Conservation (phyloP, 805 yeast species). For the Wickerhamomyces silvicola region DNA sequence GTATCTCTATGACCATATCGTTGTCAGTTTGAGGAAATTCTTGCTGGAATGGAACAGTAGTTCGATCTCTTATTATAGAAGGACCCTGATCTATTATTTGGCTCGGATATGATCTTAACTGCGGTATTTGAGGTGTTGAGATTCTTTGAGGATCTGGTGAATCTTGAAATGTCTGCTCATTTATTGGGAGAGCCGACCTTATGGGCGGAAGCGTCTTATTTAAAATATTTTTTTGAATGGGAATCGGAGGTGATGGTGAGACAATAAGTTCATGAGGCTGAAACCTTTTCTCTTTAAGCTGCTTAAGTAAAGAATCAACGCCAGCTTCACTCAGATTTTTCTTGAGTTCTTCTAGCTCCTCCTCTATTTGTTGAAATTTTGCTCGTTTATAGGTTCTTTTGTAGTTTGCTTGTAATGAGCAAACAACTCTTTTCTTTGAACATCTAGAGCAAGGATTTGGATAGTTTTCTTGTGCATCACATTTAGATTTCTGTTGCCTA, state of each 20-base stretch:
- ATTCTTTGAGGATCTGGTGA: background rate
- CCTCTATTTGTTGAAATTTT: conserved; percentile 73
- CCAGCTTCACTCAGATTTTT: conserved; percentile 36
- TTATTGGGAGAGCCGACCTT: background rate
- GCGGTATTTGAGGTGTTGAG: conserved; percentile 1
- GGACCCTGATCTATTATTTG: conserved; percentile 11
- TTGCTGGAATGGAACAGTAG: conserved; percentile 5
- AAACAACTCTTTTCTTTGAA: conserved; percentile 55
- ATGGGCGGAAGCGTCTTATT: conserved; percentile 2
- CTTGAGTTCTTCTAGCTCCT: conserved; percentile 66
- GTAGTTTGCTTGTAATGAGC: conserved; percentile 73
- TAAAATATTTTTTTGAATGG: background rate
- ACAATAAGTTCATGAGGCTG: conserved; percentile 13
- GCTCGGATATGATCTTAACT: conserved; percentile 1
- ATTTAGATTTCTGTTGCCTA: conserved; percentile 87
- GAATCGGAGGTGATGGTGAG: conserved; percentile 1
- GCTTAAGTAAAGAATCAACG: conserved; percentile 16
- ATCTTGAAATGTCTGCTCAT: background rate
- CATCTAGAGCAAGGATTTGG: conserved; percentile 86
- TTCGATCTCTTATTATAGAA: conserved; percentile 17
- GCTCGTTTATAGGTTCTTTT: conserved; percentile 89
- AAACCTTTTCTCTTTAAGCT: conserved; percentile 13
- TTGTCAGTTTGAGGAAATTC: conserved; percentile 5
- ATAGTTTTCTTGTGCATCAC: conserved; percentile 73
- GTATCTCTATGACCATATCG: conserved; percentile 16